Base-by-base conservation (phyloP, 441 rosid species). In the Arabidopsis hybrid region DNA sequence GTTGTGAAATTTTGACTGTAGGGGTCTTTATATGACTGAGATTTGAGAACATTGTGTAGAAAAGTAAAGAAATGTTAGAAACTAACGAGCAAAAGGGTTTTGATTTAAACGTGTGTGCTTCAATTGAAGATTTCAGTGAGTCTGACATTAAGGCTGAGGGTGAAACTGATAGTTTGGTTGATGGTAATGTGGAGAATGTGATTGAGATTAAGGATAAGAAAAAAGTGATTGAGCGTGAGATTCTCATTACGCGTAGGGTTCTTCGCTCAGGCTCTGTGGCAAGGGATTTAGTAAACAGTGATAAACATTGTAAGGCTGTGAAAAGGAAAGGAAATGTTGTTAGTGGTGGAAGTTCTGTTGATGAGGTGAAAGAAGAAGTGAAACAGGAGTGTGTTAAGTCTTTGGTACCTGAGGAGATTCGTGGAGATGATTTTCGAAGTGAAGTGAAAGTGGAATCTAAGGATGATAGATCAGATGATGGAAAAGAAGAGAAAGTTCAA, bases 181-280 rank as follows among this genome's bases (percentile, higher is more conserved):
- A 34, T 40, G 45, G 45, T 40, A 12, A 40, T 11, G 4, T 40
- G 14, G 46, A 42, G n/a, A 42, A 31, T 43, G 69, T 71, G 63
- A 42, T 18, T 43, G 83, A 61, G 50, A 29, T 65, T 62, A 77
- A 62, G 49, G 76, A 56, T 5, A 80, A 64, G 75, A 85, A 65
- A 62, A 78, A 13, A 43, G 65, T 34, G n/a, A 14, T 51, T 21
- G 71, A 69, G 26, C 51, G 70, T 51, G 74, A 72, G 53, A 43
- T 72, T 51, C 79, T 60, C 66, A 70, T 77, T 49, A 60, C 73
- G 16, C 76, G 75, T 13, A 85, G 87, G 78, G 84, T 84, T 70
- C 83, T 93, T 39, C 83, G 90, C 43, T 88, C 91, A 0, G 71
- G 82, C 60, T 59, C 79, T 75, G 78, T 74, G 51, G 39, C 55